A percentile compares a stretch with the other conserved stretches of the same genome.
Conservation (phyloP, 352 stramenopile genomes). For the Phytopythium mirpurense region DNA sequence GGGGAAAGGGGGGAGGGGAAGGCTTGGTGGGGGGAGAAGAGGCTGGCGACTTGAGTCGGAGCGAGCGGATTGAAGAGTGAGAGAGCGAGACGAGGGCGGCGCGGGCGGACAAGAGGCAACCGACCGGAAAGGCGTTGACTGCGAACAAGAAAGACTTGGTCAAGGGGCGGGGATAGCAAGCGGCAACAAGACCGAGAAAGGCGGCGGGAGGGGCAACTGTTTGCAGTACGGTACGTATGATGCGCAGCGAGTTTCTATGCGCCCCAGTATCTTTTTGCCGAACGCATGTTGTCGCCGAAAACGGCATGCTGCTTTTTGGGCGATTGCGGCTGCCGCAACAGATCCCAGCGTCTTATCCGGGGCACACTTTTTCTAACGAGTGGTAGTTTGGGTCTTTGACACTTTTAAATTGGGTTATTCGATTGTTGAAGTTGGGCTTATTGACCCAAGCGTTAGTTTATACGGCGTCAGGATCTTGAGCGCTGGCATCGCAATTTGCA, state of each 20-base stretch:
- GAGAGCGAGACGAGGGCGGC: not conserved
- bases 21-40: not conserved
- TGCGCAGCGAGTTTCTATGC: slow-evolving; percentile 1
- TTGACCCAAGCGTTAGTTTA: too few species aligned
- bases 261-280: not conserved
- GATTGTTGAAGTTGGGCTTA: slow-evolving; percentile 1
- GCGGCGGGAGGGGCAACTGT: not conserved
- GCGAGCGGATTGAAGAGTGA: slow-evolving; percentile 3
- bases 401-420: slow-evolving; percentile 4
- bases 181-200: not conserved
- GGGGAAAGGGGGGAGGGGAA: not conserved
- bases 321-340: not conserved
- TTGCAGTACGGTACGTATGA: not conserved
- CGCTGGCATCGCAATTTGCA: not conserved
- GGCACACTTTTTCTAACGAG: too few species aligned
- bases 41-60: slow-evolving; percentile 1
- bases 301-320: not conserved
- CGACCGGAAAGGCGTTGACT: not conserved
- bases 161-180: too few species aligned
- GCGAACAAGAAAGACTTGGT: too few species aligned
- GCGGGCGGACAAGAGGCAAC: not conserved
- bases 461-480: too few species aligned
- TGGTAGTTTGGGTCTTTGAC: too few species aligned
- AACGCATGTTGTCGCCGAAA: too few species aligned
- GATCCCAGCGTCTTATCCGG: not conserved